Conservation (phyloP, 192 early-diverging fungal species). For the Coemansia sp. region DNA sequence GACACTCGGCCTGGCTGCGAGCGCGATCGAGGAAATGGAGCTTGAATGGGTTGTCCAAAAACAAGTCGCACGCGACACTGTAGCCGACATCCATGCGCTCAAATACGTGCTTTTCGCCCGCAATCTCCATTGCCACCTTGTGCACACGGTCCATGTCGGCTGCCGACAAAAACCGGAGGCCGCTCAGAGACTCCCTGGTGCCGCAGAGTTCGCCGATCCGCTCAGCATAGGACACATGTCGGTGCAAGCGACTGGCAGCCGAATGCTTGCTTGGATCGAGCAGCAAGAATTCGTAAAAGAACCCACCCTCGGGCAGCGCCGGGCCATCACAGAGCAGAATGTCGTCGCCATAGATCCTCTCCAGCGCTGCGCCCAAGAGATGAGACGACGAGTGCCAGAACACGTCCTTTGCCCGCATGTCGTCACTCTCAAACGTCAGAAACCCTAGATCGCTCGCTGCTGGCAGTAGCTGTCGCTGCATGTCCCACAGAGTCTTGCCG, state of each 20-base stretch:
- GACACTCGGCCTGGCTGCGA: background rate
- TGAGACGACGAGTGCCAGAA: constrained; percentile 72
- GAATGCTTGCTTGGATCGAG: constrained; percentile 18
- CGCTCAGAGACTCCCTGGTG: background rate
- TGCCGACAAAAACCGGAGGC: constrained; percentile 49
- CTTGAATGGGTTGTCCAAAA: constrained; percentile 73
- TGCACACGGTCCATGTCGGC: constrained; percentile 57
- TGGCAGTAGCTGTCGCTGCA: constrained; percentile 51
- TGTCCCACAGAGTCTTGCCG: constrained; percentile 50
- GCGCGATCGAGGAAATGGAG: constrained; percentile 58
- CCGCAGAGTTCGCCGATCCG: constrained; percentile 30
- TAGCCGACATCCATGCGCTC: constrained; percentile 63
- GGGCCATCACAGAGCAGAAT: constrained; percentile 70
- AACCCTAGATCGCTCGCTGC: constrained; percentile 30
- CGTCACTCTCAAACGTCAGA: constrained; percentile 45
- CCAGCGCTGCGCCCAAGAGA: constrained; percentile 70
- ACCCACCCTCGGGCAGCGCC: constrained; percentile 64
- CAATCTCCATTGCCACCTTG: constrained; percentile 53
- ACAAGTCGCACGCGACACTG: constrained; percentile 60
- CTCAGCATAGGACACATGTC: constrained; percentile 10
- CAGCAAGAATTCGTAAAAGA: constrained; percentile 76
- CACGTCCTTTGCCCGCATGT: constrained; percentile 39
- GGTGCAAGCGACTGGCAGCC: constrained; percentile 8
- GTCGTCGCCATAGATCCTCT: constrained; percentile 65
- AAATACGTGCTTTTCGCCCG: constrained; percentile 57